Conservation (phyloP, 2,329 filamentous ascomycete genomes). For the Aspergillus puulaauensis region DNA sequence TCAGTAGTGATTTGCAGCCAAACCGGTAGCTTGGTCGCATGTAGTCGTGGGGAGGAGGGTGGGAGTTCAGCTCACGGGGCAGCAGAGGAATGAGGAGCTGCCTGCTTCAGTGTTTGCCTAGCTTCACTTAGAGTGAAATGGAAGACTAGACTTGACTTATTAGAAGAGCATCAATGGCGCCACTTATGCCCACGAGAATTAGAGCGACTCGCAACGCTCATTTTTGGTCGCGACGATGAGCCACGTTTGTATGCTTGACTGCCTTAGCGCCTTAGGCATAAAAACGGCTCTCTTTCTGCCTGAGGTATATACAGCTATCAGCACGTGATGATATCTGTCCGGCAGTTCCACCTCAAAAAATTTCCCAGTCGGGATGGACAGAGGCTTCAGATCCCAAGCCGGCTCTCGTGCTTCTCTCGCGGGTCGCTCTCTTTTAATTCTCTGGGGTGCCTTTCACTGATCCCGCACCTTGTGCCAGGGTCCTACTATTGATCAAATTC, state of each 20-base stretch:
- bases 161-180: background rate
- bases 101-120: background rate
- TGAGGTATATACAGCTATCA: constrained; percentile 31
- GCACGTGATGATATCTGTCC: constrained; percentile 42
- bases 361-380: constrained; percentile 31
- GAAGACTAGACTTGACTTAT: background rate
- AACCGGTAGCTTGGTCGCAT: constrained; percentile 5
- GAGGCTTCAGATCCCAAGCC: constrained; percentile 22
- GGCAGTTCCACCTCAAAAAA: constrained; percentile 40
- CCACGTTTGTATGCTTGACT: background rate
- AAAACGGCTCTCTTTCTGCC: constrained; percentile 7
- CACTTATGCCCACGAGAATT: background rate
- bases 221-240: background rate
- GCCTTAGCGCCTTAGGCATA: constrained; percentile 15
- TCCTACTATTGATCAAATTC: background rate
- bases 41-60: background rate
- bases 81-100: background rate
- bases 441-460: constrained; percentile 9
- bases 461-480: background rate
- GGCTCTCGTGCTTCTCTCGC: constrained; percentile 22
- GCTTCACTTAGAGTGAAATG: background rate
- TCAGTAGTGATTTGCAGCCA: constrained; percentile 4
- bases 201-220: background rate
- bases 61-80: constrained; percentile 1
- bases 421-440: constrained; percentile 17